A percentile compares a stretch with the other conserved stretches of the same genome.
These are phyloP conservation scores for California macrophylla DNA, from an alignment of 441 rosid species.

Conservation along the genomic window DNA sequence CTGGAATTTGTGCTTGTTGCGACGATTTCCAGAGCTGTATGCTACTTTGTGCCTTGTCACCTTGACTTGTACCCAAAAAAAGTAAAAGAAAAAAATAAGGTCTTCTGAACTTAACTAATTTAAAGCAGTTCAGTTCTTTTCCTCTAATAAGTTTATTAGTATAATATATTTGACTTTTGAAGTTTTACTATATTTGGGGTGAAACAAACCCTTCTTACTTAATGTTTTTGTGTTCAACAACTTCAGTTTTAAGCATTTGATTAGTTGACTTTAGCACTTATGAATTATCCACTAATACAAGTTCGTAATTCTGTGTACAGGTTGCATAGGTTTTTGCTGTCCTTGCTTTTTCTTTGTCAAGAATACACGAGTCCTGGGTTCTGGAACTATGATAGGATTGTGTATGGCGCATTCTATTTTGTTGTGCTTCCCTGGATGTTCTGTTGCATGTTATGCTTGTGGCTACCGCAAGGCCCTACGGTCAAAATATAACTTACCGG, in stretches of 20 bases:
- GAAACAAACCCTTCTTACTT: background rate
- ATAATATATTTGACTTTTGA: too few species aligned
- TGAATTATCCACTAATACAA: background rate
- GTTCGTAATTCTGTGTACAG: constrained; percentile 27
- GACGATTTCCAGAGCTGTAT: constrained; percentile 96
- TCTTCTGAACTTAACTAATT: background rate
- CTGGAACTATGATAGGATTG: constrained; percentile 75
- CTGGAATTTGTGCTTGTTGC: constrained; percentile 94
- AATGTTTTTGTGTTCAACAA: background rate
- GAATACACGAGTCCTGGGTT: constrained; percentile 76
- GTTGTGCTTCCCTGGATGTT: constrained; percentile 83
- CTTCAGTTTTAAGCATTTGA: background rate
- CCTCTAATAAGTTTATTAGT: too few species aligned
- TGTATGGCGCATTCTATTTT: constrained; percentile 63
- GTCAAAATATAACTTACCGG: constrained; percentile 65
- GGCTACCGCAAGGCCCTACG: constrained; percentile 72
- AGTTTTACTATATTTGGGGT: too few species aligned
- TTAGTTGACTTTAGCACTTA: background rate
- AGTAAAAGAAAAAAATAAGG: constrained; percentile 5
- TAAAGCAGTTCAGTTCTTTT: background rate
- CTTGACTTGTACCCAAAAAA: constrained; percentile 50
- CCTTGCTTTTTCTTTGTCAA: constrained; percentile 83
- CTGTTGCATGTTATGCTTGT: constrained; percentile 76
- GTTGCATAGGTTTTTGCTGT: constrained; percentile 65
- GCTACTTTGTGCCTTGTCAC: constrained; percentile 61